phyloP scores from a whole-genome alignment of 257 asterid species.

The Solanum tarapatanum region DNA sequence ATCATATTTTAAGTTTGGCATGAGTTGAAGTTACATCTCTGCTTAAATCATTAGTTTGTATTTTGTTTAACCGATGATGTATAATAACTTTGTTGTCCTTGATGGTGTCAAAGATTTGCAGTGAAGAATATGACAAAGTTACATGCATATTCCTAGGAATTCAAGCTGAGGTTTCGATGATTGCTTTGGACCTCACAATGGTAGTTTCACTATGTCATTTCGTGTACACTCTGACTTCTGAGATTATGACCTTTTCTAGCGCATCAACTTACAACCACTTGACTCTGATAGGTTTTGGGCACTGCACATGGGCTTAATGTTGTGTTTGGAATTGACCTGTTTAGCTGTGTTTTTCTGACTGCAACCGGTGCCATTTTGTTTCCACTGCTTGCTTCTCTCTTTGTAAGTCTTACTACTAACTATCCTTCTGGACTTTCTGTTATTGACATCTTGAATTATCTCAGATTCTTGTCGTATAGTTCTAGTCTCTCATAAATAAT shows the following conservation, averaged over 20 bases:
- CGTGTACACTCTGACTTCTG: not conserved
- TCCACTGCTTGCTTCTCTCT: conserved; percentile 52
- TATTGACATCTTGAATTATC: not conserved
- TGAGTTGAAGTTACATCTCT: not conserved
- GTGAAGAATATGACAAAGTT: conserved; percentile 69
- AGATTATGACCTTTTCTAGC: not conserved
- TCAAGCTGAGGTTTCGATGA: conserved; percentile 77
- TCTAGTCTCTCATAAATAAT: not conserved
- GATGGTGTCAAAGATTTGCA: conserved; percentile 57
- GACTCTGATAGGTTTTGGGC: conserved; percentile 69
- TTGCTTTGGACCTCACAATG: conserved; percentile 80
- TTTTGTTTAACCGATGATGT: not conserved
- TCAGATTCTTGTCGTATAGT: not conserved
- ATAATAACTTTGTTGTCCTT: conserved; percentile 15
- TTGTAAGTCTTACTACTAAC: conserved; percentile 35
- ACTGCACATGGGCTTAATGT: conserved; percentile 90
- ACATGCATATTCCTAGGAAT: conserved; percentile 74
- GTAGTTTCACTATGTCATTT: conserved; percentile 25
- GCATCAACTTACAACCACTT: not conserved
- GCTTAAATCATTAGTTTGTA: not conserved
- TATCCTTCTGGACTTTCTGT: not conserved
- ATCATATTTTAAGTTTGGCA: not conserved
- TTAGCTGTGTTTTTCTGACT: conserved; percentile 64
- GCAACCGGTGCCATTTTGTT: conserved; percentile 59
- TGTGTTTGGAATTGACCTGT: conserved; percentile 70